These are phyloP conservation scores for Mimosa bimucronata DNA, from an alignment of 306 rosid species.

Conservation along the genomic window DNA sequence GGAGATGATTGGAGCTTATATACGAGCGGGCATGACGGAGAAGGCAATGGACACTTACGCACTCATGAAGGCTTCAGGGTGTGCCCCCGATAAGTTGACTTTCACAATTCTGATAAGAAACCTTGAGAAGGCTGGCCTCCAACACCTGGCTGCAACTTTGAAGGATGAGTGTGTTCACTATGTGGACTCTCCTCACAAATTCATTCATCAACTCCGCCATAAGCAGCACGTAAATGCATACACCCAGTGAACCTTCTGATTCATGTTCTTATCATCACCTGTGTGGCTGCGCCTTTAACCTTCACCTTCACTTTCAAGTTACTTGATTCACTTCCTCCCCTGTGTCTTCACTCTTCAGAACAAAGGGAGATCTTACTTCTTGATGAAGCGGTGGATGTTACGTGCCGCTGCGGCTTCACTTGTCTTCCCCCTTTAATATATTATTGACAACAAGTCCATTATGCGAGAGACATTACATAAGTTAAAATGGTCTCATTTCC, in stretches of 20 bases:
- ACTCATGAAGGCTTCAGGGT: constrained; percentile 65
- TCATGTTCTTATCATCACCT: too few species aligned
- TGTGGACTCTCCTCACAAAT: constrained; percentile 50
- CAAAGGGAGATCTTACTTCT: background rate
- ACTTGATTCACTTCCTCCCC: background rate
- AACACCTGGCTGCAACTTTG: constrained; percentile 45
- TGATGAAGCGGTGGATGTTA: background rate
- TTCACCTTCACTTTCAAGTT: background rate
- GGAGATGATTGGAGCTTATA: constrained; percentile 81
- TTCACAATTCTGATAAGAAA: constrained; percentile 63
- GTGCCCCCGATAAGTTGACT: constrained; percentile 65
- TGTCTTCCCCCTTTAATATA: too few species aligned
- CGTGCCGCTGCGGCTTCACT: background rate
- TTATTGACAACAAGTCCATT: too few species aligned
- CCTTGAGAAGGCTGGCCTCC: constrained; percentile 52
- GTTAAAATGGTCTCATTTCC: background rate
- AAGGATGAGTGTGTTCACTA: constrained; percentile 59
- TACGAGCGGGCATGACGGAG: constrained; percentile 53
- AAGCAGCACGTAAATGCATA: constrained; percentile 38
- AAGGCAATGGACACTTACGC: constrained; percentile 61
- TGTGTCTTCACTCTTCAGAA: too few species aligned
- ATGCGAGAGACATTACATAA: background rate
- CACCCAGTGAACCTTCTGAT: background rate
- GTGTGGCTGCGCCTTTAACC: background rate
- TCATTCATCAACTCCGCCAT: constrained; percentile 44